Conservation (phyloP, 2,329 filamentous ascomycete genomes). For the Fusarium mexicanum region DNA sequence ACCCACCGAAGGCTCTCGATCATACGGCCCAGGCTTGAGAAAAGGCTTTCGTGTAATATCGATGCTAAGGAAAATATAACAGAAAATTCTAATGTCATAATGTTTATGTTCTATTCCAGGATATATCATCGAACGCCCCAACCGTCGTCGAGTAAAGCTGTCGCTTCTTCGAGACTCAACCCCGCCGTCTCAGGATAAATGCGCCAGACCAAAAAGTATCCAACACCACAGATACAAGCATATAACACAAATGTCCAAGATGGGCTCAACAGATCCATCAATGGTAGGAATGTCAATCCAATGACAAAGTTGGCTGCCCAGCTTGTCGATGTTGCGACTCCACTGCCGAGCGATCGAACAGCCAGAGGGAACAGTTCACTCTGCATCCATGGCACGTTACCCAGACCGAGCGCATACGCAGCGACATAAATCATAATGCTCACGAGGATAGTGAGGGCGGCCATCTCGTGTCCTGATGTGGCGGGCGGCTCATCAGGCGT, state of each 20-base stretch:
- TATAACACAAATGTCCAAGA: slow-evolving; percentile 86
- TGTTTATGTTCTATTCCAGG: not conserved
- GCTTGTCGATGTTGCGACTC: slow-evolving; percentile 80
- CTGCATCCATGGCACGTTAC: slow-evolving; percentile 96
- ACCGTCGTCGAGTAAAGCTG: slow-evolving; percentile 73
- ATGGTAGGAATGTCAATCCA: slow-evolving; percentile 85
- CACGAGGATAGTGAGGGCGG: slow-evolving; percentile 70
- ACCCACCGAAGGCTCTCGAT: slow-evolving; percentile 20
- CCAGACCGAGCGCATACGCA: slow-evolving; percentile 85
- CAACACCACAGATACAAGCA: slow-evolving; percentile 72
- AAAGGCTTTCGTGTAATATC: slow-evolving; percentile 9
- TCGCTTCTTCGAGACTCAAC: slow-evolving; percentile 82
- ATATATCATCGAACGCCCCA: slow-evolving; percentile 71
- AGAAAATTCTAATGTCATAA: not conserved
- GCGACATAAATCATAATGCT: slow-evolving; percentile 87
- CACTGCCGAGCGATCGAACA: slow-evolving; percentile 77
- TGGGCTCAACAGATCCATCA: slow-evolving; percentile 81
- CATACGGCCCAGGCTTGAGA: not conserved
- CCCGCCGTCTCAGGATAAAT: slow-evolving; percentile 91
- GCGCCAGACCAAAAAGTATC: slow-evolving; percentile 74
- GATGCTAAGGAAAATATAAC: not conserved
- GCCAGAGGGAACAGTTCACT: slow-evolving; percentile 86
- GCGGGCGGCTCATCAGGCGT: slow-evolving; percentile 29
- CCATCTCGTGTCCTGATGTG: slow-evolving; percentile 39
- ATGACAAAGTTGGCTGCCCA: slow-evolving; percentile 90